These are phyloP conservation scores for Begonia fuchsioides DNA, from an alignment of 306 rosid species.

Conservation along the genomic window DNA sequence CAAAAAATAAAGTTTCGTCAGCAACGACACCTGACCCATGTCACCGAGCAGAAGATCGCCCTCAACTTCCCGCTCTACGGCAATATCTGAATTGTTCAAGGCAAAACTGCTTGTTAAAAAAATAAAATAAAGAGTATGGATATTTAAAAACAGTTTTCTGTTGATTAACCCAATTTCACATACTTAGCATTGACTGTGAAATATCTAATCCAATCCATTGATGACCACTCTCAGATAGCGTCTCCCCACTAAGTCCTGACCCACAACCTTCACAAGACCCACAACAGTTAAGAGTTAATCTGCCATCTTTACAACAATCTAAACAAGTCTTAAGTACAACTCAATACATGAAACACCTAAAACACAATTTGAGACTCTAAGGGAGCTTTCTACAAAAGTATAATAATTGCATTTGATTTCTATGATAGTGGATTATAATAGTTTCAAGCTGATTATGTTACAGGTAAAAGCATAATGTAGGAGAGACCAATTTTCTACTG, in stretches of 20 bases:
- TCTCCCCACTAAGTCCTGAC: constrained; percentile 90
- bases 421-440: too few species aligned
- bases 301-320: background rate
- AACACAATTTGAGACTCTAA: too few species aligned
- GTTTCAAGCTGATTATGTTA: too few species aligned
- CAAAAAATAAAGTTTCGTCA: too few species aligned
- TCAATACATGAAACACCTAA: too few species aligned
- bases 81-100: constrained; percentile 35
- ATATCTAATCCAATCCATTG: constrained; percentile 94
- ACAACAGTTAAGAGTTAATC: background rate
- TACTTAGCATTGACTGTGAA: constrained; percentile 91
- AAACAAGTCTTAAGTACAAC: too few species aligned
- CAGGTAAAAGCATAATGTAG: too few species aligned
- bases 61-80: constrained; percentile 72
- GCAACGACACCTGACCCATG: constrained; percentile 77
- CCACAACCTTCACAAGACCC: constrained; percentile 57
- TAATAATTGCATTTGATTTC: too few species aligned
- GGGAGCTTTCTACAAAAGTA: too few species aligned
- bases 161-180: constrained; percentile 6
- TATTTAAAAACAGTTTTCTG: background rate
- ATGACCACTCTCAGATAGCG: constrained; percentile 60
- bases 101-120: background rate
- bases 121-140: background rate
- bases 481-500: too few species aligned
- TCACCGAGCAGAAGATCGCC: constrained; percentile 87